Evolutionary conservation across 805 yeast genomes (phyloP), one percentile per base, ranked within the genome.

Genomic region (Saccharomyces mikatae): DNA sequence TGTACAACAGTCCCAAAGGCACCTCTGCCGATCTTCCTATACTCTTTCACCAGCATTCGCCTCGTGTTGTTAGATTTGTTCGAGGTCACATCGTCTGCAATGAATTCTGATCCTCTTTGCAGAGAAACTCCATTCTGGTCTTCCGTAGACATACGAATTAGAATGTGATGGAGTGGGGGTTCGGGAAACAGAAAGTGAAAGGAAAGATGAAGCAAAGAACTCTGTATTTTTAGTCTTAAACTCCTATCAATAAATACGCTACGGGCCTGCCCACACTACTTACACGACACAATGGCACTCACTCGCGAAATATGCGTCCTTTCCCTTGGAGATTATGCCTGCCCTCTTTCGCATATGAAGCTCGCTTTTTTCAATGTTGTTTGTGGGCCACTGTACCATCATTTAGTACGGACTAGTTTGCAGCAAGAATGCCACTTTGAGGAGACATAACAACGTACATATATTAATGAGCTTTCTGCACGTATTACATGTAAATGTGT

Each of bases 1-100:
- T 86, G 90, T 13, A 85, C 84, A 9, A 87, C 95, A 2, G 89
- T 86, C 41, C 95, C 95, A 65, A 87, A 87, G 4, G 94, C 94
- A 46, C 95, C 95, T 69, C 87, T 89, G 10, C 95, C 95, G 51
- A 87, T 85, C 63, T 82, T 81, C 55, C 83, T 83, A 65, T 83
- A 81, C 63, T 87, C 92, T 60, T 78, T 80, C 24, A 87, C 79
- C 36, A 81, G 72, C 92, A 87, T 87, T 52, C 82, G 80, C 60
- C 76, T 74, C 6, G 79, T 71, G 13, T 71, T 67, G 48, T 78
- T 77, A 2, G 84, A 76, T 53, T 75, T 74, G 65, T 83, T 84
- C 52, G 84, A 80, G 36, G 84, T 80, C 49, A 87, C 92, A 65
- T 79, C 82, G 57, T 80, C 74, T 10, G 81, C 83, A 48, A 79